These are phyloP conservation scores for Gossypium raimondii DNA, from an alignment of 345 rosid genomes.

Conservation along the genomic window DNA sequence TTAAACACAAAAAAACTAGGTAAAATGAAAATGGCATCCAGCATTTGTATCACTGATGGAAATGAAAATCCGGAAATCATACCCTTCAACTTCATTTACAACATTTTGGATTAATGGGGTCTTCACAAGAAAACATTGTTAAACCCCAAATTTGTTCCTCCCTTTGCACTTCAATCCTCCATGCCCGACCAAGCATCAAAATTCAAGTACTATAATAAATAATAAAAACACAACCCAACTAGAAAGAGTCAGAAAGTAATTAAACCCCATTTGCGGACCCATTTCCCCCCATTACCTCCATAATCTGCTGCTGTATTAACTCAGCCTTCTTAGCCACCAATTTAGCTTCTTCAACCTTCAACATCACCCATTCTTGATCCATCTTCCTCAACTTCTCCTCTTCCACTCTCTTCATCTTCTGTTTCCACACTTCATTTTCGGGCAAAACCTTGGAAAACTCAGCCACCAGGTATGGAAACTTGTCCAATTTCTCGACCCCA, in stretches of 20 bases:
- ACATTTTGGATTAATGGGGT: neutral
- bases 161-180: neutral
- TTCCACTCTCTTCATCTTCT: conserved; percentile 3
- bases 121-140: neutral
- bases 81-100: neutral
- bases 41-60: too few species aligned
- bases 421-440: conserved; percentile 14
- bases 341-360: conserved; percentile 17
- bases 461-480: conserved; percentile 8
- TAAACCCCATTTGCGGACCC: conserved; percentile 3
- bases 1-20: too few species aligned
- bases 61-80: too few species aligned
- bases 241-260: neutral
- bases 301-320: neutral
- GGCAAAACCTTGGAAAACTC: conserved; percentile 16
- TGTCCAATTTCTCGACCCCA: neutral
- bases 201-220: neutral
- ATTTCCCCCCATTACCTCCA: conserved; percentile 6
- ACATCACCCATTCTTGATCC: conserved; percentile 6
- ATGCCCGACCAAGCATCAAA: neutral
- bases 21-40: too few species aligned
- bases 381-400: conserved; percentile 8
- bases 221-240: neutral
- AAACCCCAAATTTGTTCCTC: neutral
- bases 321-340: conserved; percentile 17